Evolutionary conservation across 345 rosid genomes (phyloP).

Genomic region (Syzygium oleosum): DNA sequence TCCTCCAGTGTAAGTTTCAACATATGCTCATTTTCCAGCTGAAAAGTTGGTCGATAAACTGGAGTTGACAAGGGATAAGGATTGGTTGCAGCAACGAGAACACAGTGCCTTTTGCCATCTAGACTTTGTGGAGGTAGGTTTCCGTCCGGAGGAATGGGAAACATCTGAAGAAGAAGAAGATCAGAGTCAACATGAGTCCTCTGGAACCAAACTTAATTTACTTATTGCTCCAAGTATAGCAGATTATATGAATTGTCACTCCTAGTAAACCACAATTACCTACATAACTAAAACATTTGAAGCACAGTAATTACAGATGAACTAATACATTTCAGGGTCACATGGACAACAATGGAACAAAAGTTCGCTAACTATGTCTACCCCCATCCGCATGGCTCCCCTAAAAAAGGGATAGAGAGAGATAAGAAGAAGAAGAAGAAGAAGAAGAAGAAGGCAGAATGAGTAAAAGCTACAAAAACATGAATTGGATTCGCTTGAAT

Average conservation of each 20-base stretch:
- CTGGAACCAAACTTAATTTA: background rate
- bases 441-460: background rate
- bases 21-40: constrained; percentile 52
- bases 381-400: background rate
- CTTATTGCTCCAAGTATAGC: background rate
- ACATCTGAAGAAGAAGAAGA: constrained; percentile 47
- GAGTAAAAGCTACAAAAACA: background rate
- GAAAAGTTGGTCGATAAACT: constrained; percentile 70
- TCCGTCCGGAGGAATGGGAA: constrained; percentile 41
- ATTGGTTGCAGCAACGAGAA: constrained; percentile 87
- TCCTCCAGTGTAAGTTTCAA: constrained; percentile 51
- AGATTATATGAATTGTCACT: background rate
- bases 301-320: background rate
- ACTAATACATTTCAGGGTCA: background rate
- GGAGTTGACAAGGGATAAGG: constrained; percentile 91
- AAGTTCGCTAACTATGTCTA: background rate
- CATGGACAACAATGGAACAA: background rate
- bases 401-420: background rate
- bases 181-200: constrained; percentile 11
- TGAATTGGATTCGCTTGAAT: no score
- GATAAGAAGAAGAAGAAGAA: background rate
- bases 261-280: background rate
- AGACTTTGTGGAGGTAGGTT: constrained; percentile 55
- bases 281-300: background rate
- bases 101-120: constrained; percentile 79